Evolutionary conservation across 2,329 filamentous ascomycete species (phyloP), one percentile per base, ranked within the genome.

Genomic region (Sporothrix brunneoviolacea): DNA sequence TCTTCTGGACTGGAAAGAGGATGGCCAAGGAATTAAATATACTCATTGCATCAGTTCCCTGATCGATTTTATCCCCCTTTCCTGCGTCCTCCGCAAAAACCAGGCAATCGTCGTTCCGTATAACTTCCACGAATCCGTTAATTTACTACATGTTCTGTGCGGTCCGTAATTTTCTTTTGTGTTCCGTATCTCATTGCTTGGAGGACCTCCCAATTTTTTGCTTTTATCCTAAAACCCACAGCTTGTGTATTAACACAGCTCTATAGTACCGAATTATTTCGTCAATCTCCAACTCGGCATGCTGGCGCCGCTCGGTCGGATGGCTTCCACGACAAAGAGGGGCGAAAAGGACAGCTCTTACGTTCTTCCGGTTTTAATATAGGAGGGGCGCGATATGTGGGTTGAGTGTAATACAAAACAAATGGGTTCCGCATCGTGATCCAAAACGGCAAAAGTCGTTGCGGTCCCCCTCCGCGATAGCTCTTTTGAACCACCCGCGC

Each of bases 301-400:
- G 16, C 36, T 39, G 45, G 13, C 24, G 36, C 45, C 45, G 45
- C 16, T 48, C 45, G 45, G 45, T 30, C 24, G 45, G 44, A 47
- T 13, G 44, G 44, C 44, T 30, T 22, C 19, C n/a, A n/a, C n/a
- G n/a, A n/a, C n/a, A n/a, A n/a, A n/a, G n/a, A n/a, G n/a, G n/a
- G n/a, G n/a, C n/a, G n/a, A n/a, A n/a, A n/a, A n/a, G n/a, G n/a
- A n/a, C n/a, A n/a, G n/a, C n/a, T n/a, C n/a, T n/a, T n/a, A n/a
- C n/a, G n/a, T n/a, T n/a, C n/a, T n/a, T n/a, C n/a, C n/a, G n/a
- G n/a, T n/a, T n/a, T n/a, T n/a, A n/a, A n/a, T n/a, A n/a, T n/a
- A n/a, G n/a, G n/a, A n/a, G n/a, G n/a, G n/a, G n/a, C n/a, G n/a
- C n/a, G n/a, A n/a, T n/a, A n/a, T n/a, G n/a, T n/a, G n/a, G n/a